These are phyloP conservation scores for Filobasidium uniguttulatum DNA, from an alignment of 1,284 basidiomycete genomes.

Conservation along the genomic window DNA sequence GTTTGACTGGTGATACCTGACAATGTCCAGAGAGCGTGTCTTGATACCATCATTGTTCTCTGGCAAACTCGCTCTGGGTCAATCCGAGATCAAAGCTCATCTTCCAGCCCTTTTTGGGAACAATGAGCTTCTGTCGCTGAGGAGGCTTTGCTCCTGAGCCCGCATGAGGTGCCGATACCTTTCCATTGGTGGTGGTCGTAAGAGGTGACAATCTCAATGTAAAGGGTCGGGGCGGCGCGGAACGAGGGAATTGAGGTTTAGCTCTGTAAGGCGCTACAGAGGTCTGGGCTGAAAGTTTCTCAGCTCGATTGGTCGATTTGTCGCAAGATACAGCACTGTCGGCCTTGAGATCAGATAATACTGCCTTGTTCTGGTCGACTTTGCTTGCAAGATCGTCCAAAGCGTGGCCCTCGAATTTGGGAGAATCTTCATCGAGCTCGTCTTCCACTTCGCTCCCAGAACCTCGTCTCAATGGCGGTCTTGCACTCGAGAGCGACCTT, in stretches of 20 bases:
- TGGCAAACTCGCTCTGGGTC: constrained; percentile 13
- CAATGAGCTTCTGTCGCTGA: constrained; percentile 10
- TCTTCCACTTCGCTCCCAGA: background rate
- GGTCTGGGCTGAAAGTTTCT: too few species aligned
- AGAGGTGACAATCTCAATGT: constrained; percentile 1
- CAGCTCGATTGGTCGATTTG: too few species aligned
- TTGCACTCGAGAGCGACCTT: background rate
- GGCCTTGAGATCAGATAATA: too few species aligned
- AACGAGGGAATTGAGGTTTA: constrained; percentile 10
- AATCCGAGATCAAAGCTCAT: constrained; percentile 11
- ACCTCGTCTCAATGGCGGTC: background rate
- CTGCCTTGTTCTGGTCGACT: too few species aligned
- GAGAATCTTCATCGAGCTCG: background rate
- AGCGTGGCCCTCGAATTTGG: background rate
- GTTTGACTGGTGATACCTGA: too few species aligned
- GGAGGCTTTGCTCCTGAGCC: constrained; percentile 4
- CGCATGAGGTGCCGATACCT: constrained; percentile 9
- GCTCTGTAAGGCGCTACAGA: too few species aligned
- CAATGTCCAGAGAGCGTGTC: too few species aligned
- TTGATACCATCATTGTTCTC: constrained; percentile 1
- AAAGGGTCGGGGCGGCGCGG: constrained; percentile 7
- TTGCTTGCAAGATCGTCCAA: background rate
- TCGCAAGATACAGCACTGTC: too few species aligned
- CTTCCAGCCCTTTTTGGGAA: constrained; percentile 9
- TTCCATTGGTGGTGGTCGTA: background rate